A percentile compares a stretch with the other conserved stretches of the same genome.
Evolutionary conservation across 1,284 basidiomycete genomes (phyloP).

Genomic region (Boletellus sp.): DNA sequence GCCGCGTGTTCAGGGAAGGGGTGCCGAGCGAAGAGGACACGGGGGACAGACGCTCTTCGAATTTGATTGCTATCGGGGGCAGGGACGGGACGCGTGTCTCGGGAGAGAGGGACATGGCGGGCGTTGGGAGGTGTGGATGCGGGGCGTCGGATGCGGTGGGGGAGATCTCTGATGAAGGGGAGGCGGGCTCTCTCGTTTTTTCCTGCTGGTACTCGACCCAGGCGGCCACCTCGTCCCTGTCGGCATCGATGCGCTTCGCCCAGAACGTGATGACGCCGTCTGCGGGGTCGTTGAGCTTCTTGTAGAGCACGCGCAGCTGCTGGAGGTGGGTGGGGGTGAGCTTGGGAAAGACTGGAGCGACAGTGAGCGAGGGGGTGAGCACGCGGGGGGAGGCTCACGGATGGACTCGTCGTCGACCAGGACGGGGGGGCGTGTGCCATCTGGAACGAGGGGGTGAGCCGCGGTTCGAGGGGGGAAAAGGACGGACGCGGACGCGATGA

Average conservation of each 20-base stretch:
- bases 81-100: slow-evolving; percentile 22
- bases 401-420: slow-evolving; percentile 25
- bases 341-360: slow-evolving; percentile 25
- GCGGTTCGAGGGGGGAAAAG: background rate
- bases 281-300: slow-evolving; percentile 13
- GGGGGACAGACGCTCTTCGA: slow-evolving; percentile 17
- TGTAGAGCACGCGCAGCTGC: slow-evolving; percentile 21
- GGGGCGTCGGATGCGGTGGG: slow-evolving; percentile 15
- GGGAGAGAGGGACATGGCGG: slow-evolving; percentile 23
- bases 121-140: slow-evolving; percentile 28
- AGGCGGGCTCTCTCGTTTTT: slow-evolving; percentile 15
- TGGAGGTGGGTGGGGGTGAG: slow-evolving; percentile 22
- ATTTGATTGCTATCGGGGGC: slow-evolving; percentile 30
- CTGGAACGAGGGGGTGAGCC: background rate
- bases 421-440: background rate
- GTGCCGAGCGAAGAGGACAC: background rate
- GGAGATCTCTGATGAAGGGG: slow-evolving; percentile 13
- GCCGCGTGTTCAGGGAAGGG: background rate
- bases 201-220: slow-evolving; percentile 32
- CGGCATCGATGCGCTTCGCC: slow-evolving; percentile 23
- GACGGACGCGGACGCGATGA: background rate
- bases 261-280: slow-evolving; percentile 27
- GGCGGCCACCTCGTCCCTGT: slow-evolving; percentile 17
- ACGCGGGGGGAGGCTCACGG: slow-evolving; percentile 12
- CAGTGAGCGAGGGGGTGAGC: slow-evolving; percentile 1